phyloP scores from a whole-genome alignment of 1,139 yeast species.

The Wickerhamiella pararugosa region DNA sequence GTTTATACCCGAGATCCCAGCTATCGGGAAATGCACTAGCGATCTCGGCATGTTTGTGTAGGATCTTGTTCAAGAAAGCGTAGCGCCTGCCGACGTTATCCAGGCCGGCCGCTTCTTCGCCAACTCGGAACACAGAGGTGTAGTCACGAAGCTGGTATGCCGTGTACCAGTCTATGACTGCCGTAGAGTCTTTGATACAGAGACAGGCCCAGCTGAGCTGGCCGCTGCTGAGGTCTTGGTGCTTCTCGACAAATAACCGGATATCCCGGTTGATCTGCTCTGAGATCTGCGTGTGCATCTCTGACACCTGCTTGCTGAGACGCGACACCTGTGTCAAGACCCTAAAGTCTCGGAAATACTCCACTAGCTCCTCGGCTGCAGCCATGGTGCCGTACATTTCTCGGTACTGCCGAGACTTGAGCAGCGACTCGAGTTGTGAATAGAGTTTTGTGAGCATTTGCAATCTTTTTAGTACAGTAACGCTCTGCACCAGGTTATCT shows the following conservation, averaged over 20 bases:
- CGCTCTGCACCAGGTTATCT: conserved; percentile 62
- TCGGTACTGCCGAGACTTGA: conserved; percentile 39
- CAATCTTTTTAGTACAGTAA: conserved; percentile 73
- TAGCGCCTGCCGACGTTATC: conserved; percentile 75
- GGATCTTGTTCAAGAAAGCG: conserved; percentile 60
- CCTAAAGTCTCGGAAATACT: conserved; percentile 66
- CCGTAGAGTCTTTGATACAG: conserved; percentile 44
- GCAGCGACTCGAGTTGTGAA: conserved; percentile 40
- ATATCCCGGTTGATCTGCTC: conserved; percentile 68
- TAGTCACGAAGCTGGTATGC: conserved; percentile 59
- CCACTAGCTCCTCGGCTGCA: conserved; percentile 66
- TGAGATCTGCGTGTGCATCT: conserved; percentile 48
- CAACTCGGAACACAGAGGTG: conserved; percentile 51
- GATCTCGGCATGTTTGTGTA: conserved; percentile 44
- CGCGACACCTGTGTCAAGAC: conserved; percentile 70
- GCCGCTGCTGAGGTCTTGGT: conserved; percentile 11
- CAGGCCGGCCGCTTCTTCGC: conserved; percentile 87
- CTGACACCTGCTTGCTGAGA: conserved; percentile 46
- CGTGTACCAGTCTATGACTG: conserved; percentile 61
- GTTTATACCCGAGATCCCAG: conserved; percentile 56
- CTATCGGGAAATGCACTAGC: conserved; percentile 43
- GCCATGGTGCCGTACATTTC: conserved; percentile 55
- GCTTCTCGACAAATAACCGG: conserved; percentile 11
- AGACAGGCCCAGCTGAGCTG: conserved; percentile 45
- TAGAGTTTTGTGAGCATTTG: conserved; percentile 78